These are phyloP conservation scores for Drosera capensis DNA, from an alignment of 148 eudicot species.

Conservation along the genomic window DNA sequence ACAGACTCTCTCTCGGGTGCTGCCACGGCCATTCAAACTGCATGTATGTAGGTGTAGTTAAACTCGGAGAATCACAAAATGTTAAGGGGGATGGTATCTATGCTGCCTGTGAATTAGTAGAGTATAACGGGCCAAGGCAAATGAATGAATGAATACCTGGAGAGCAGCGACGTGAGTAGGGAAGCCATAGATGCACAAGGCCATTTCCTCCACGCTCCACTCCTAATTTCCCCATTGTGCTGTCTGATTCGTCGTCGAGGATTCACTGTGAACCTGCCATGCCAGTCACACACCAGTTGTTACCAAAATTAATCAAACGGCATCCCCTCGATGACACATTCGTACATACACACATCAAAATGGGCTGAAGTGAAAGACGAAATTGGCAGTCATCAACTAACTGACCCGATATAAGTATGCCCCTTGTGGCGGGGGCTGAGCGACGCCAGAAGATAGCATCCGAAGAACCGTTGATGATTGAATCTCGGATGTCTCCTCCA, in stretches of 20 bases:
- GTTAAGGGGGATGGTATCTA: too few relatives aligned
- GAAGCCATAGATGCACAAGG: constrained; percentile 80
- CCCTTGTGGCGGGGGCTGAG: constrained; percentile 80
- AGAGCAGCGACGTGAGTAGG: constrained; percentile 74
- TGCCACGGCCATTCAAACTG: constrained; percentile 99
- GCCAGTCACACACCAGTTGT: too few relatives aligned
- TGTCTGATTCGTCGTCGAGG: constrained; percentile 75
- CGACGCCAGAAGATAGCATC: constrained; percentile 66
- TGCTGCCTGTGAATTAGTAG: too few relatives aligned
- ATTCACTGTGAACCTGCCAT: constrained; percentile 86
- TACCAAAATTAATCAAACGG: too few relatives aligned
- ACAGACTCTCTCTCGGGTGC: constrained; percentile 75
- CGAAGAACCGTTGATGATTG: constrained; percentile 26
- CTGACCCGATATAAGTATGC: constrained; percentile 79
- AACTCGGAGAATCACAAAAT: too few relatives aligned
- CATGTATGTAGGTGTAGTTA: constrained; percentile 6
- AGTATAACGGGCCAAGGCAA: too few relatives aligned
- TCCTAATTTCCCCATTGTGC: constrained; percentile 74
- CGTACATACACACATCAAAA: too few relatives aligned
- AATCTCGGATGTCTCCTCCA: constrained; percentile 7
- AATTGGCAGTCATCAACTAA: neutral
- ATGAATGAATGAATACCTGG: too few relatives aligned
- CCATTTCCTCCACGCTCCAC: constrained; percentile 82
- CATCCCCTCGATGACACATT: neutral
- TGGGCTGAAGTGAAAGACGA: neutral